Percentiles rank a stretch among this genome's conserved stretches.
These are phyloP conservation scores for Suillus paluster DNA, from an alignment of 768 basidiomycete genomes.

Conservation along the genomic window DNA sequence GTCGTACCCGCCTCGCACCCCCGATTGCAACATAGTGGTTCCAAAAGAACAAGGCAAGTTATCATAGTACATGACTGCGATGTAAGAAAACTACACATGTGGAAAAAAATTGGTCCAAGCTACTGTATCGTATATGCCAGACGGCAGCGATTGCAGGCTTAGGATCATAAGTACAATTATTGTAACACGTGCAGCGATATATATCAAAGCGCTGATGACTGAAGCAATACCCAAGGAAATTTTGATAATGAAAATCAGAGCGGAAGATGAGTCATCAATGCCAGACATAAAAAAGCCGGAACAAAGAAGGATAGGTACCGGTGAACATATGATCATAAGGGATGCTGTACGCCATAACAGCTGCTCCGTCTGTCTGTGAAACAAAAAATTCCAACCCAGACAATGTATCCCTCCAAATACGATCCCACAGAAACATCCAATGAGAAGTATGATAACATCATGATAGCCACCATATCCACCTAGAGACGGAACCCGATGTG, in stretches of 20 bases:
- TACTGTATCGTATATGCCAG: conserved; percentile 16
- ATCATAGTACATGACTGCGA: too few species aligned
- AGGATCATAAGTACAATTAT: conserved; percentile 15
- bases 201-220: conserved; percentile 4
- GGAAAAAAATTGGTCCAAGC: conserved; percentile 21
- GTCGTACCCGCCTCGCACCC: too few species aligned
- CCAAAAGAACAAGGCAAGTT: too few species aligned
- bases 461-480: background rate
- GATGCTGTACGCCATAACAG: conserved; percentile 27
- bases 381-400: conserved; percentile 25
- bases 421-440: conserved; percentile 9
- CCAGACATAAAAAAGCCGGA: too few species aligned
- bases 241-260: too few species aligned
- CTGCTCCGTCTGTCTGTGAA: conserved; percentile 21
- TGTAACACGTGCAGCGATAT: conserved; percentile 15
- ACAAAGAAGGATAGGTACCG: background rate
- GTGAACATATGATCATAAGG: conserved; percentile 13
- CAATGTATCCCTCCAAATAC: conserved; percentile 34
- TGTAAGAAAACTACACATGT: background rate
- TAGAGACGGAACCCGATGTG: conserved; percentile 3
- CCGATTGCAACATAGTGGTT: too few species aligned
- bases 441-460: background rate
- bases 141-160: conserved; percentile 14
- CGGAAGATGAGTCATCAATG: too few species aligned
- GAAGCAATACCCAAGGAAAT: too few species aligned